These are phyloP conservation scores for Pythium apleroticum DNA, from an alignment of 352 stramenopile species.

Conservation along the genomic window DNA sequence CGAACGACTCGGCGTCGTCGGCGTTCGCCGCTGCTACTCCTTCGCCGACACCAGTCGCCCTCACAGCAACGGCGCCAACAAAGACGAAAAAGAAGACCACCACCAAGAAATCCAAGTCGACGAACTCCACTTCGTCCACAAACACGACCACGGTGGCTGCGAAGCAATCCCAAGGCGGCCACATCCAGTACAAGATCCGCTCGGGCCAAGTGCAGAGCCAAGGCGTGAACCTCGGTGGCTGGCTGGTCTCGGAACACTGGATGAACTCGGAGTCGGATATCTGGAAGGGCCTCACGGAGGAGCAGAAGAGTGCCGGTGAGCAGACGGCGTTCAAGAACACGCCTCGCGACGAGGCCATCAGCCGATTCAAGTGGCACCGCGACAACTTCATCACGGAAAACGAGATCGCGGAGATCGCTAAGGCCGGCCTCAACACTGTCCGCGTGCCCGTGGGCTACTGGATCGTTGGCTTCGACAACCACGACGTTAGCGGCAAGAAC, in stretches of 20 bases:
- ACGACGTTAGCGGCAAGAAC: conserved; percentile 38
- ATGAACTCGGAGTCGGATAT: conserved; percentile 65
- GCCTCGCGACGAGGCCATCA: conserved; percentile 37
- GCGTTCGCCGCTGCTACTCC: background rate
- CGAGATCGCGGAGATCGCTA: conserved; percentile 62
- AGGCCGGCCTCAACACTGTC: conserved; percentile 74
- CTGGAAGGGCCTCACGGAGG: conserved; percentile 46
- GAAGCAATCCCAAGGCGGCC: conserved; percentile 14
- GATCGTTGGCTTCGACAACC: conserved; percentile 70
- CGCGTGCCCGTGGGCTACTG: conserved; percentile 79
- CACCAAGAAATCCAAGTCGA: background rate
- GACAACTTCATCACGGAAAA: conserved; percentile 65
- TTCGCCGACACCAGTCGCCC: background rate
- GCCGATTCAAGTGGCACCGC: conserved; percentile 54
- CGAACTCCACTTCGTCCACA: background rate
- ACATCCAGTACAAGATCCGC: conserved; percentile 66
- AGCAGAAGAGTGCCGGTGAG: conserved; percentile 48
- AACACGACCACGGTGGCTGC: background rate
- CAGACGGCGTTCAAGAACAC: conserved; percentile 60
- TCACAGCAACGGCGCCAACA: background rate
- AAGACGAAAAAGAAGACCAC: background rate
- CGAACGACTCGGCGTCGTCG: conserved; percentile 8
- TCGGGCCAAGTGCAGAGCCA: conserved; percentile 42
- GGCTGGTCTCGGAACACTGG: conserved; percentile 80
- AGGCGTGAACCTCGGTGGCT: conserved; percentile 76